These are phyloP conservation scores for Pseudotsuga menziesii DNA, from an alignment of 75 land plant genomes.

Conservation along the genomic window DNA sequence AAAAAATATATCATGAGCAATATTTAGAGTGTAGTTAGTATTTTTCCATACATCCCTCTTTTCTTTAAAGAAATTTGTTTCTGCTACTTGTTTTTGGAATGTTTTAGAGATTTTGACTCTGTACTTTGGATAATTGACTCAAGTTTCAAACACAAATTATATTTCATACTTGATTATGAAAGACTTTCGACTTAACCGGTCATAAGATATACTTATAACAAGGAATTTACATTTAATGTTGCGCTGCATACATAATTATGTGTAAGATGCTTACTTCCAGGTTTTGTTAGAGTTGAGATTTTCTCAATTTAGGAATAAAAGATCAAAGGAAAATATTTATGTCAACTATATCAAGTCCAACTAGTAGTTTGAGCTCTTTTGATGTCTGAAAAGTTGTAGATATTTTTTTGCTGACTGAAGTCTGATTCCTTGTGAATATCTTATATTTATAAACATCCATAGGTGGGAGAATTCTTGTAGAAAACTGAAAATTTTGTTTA, in stretches of 20 bases:
- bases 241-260: slow-evolving; percentile 88
- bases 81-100: slow-evolving; percentile 3
- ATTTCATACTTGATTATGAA: slow-evolving; percentile 31
- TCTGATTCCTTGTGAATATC: background rate
- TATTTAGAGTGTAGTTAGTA: background rate
- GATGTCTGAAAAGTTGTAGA: background rate
- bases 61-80: background rate
- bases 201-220: slow-evolving; percentile 68
- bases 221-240: slow-evolving; percentile 74
- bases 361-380: slow-evolving; percentile 2
- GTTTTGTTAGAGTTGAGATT: too few species aligned
- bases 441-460: too few species aligned
- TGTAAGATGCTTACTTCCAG: too few species aligned
- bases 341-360: background rate
- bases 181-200: slow-evolving; percentile 59
- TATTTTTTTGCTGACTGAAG: background rate
- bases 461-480: too few species aligned
- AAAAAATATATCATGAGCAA: background rate
- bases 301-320: background rate
- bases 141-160: slow-evolving; percentile 1
- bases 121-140: background rate
- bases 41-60: too few species aligned
- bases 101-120: background rate
- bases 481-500: too few species aligned
- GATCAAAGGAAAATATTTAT: background rate